Evolutionary conservation across 768 basidiomycete species (phyloP).

Genomic region (Rhizopogon sp.): DNA sequence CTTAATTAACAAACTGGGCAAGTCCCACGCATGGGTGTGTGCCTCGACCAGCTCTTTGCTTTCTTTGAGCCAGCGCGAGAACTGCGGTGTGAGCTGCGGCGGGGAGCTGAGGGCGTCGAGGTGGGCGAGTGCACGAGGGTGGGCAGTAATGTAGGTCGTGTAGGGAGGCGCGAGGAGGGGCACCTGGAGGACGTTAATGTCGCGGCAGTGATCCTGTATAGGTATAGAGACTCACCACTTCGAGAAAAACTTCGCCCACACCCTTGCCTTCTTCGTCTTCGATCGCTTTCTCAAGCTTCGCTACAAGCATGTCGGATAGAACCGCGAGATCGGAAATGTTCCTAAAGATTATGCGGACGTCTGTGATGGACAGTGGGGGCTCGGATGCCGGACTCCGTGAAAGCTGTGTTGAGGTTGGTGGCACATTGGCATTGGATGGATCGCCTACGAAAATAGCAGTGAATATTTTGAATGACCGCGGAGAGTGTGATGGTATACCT

Average conservation of each 20-base stretch:
- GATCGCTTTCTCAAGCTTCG: constrained; percentile 60
- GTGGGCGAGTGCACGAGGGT: constrained; percentile 69
- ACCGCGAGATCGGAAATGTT: constrained; percentile 73
- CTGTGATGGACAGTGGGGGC: constrained; percentile 67
- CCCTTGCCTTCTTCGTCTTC: constrained; percentile 61
- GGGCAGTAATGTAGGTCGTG: constrained; percentile 76
- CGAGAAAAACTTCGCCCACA: constrained; percentile 69
- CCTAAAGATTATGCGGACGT: constrained; percentile 67
- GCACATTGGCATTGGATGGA: constrained; percentile 16
- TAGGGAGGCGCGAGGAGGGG: constrained; percentile 69
- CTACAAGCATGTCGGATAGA: constrained; percentile 64
- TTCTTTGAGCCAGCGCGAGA: constrained; percentile 53
- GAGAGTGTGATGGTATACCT: constrained; percentile 20
- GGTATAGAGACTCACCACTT: constrained; percentile 53
- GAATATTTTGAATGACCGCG: constrained; percentile 30
- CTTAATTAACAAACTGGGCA: constrained; percentile 92
- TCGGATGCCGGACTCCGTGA: background rate
- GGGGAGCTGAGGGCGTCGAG: constrained; percentile 42
- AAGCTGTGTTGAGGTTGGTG: background rate
- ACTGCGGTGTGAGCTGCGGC: constrained; percentile 37
- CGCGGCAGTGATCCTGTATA: background rate
- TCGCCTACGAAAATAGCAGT: constrained; percentile 15
- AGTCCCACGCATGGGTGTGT: constrained; percentile 87
- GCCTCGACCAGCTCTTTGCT: constrained; percentile 63
- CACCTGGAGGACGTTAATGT: constrained; percentile 37